Conservation (phyloP, 345 rosid species). For the Nephelium lappaceum region DNA sequence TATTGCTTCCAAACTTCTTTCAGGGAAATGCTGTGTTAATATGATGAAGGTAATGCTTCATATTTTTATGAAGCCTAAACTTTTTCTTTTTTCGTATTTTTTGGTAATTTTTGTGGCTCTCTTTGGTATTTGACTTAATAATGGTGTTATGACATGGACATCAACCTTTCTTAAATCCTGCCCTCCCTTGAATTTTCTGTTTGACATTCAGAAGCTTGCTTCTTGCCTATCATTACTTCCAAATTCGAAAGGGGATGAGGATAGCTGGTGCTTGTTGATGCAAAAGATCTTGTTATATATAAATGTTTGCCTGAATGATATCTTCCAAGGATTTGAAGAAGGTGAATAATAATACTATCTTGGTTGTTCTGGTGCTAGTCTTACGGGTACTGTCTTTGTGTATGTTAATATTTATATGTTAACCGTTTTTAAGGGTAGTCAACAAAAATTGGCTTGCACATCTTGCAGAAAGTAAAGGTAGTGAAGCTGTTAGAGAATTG, state of each 20-base stretch:
- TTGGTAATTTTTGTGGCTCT: background rate
- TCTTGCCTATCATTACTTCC: conserved; percentile 85
- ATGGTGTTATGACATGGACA: conserved; percentile 9
- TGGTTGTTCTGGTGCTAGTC: conserved; percentile 14
- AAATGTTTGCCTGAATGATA: conserved; percentile 58
- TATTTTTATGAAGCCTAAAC: too few species aligned
- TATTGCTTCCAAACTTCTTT: conserved; percentile 63
- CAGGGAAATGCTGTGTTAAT: conserved; percentile 54
- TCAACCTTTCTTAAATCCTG: conserved; percentile 21
- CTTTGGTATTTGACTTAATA: conserved; percentile 18
- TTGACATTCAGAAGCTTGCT: conserved; percentile 65
- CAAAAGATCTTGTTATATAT: conserved; percentile 64
- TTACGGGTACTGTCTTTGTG: background rate
- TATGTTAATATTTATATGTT: background rate
- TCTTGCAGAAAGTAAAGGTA: conserved; percentile 61
- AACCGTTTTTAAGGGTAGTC: background rate
- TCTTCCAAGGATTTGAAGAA: conserved; percentile 85
- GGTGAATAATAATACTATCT: conserved; percentile 41
- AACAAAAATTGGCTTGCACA: background rate
- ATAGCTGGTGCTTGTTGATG: conserved; percentile 76
- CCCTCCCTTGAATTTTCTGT: conserved; percentile 18
- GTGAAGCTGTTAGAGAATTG: conserved; percentile 61
- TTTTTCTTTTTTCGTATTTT: too few species aligned
- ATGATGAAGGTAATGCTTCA: conserved; percentile 76
- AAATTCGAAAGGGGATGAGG: conserved; percentile 73